Evolutionary conservation across 257 asterid species (phyloP).

Genomic region (Anisodus acutangulus): DNA sequence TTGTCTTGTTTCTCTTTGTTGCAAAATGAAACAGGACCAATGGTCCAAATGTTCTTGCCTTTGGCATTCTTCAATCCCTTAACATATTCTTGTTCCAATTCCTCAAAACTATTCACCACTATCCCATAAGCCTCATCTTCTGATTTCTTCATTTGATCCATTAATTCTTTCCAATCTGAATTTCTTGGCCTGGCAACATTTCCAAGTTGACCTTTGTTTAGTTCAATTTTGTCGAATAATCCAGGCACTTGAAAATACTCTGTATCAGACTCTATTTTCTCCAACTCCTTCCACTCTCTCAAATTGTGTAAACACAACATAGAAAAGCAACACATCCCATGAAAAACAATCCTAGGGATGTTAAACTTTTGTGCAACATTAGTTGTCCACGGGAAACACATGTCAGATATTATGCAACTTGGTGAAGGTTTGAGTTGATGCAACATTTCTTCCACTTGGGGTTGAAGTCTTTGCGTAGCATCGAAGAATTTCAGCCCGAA

Average conservation of each 20-base stretch:
- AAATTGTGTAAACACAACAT: constrained; percentile 35
- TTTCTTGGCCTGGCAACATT: constrained; percentile 31
- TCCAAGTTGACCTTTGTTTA: constrained; percentile 38
- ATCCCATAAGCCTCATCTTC: constrained; percentile 47
- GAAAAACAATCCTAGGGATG: constrained; percentile 38
- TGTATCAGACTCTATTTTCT: constrained; percentile 15
- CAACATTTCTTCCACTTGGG: constrained; percentile 32
- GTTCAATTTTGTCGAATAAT: constrained; percentile 29
- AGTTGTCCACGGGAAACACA: constrained; percentile 39
- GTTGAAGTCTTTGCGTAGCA: constrained; percentile 29
- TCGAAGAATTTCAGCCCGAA: constrained; percentile 30
- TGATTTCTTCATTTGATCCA: constrained; percentile 36
- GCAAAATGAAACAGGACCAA: constrained; percentile 58
- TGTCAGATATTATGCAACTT: constrained; percentile 38
- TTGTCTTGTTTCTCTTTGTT: constrained; percentile 43
- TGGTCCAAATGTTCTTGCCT: constrained; percentile 43
- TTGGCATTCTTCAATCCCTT: constrained; percentile 36
- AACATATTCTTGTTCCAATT: constrained; percentile 49
- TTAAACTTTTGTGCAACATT: constrained; percentile 29
- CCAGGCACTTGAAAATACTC: constrained; percentile 36
- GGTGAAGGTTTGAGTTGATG: constrained; percentile 34
- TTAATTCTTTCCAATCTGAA: neutral
- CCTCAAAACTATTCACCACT: constrained; percentile 55
- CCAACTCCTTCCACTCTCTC: neutral
- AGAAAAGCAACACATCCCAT: constrained; percentile 39